Conservation (phyloP, 225 moss, liverwort and hornwort species). For the Pseudisothecium myosuroides region DNA sequence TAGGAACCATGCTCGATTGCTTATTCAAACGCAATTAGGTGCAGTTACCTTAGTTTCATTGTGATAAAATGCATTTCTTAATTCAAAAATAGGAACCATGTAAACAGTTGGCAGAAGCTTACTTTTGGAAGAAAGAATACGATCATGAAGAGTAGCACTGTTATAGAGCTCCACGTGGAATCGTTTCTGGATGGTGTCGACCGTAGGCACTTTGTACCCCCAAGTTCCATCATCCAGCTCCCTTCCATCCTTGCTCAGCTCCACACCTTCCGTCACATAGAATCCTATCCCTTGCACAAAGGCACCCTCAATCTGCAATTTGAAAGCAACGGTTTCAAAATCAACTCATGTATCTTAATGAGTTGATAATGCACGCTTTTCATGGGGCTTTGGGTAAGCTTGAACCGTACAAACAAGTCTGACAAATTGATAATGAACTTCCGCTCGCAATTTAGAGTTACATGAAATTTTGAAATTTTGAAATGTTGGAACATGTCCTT, state of each 20-base stretch:
- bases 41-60: neutral
- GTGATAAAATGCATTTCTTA: neutral
- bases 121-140: constrained; percentile 65
- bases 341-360: neutral
- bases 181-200: constrained; percentile 43
- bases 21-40: neutral
- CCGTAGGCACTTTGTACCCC: constrained; percentile 42
- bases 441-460: neutral
- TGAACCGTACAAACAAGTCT: neutral
- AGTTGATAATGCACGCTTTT: neutral
- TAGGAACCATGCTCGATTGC: neutral
- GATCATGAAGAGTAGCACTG: constrained; percentile 22
- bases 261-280: constrained; percentile 54
- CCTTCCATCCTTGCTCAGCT: constrained; percentile 32
- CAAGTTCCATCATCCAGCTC: constrained; percentile 34
- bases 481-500: neutral
- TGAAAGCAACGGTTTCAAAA: neutral
- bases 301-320: constrained; percentile 66
- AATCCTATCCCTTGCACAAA: constrained; percentile 80
- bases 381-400: neutral
- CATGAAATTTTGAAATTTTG: neutral
- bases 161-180: constrained; percentile 51
- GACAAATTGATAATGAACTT: neutral
- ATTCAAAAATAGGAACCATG: neutral
- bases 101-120: neutral